Evolutionary conservation across 306 rosid genomes (phyloP), one percentile per base, ranked within the genome.

Genomic region (Dryas drummondii): DNA sequence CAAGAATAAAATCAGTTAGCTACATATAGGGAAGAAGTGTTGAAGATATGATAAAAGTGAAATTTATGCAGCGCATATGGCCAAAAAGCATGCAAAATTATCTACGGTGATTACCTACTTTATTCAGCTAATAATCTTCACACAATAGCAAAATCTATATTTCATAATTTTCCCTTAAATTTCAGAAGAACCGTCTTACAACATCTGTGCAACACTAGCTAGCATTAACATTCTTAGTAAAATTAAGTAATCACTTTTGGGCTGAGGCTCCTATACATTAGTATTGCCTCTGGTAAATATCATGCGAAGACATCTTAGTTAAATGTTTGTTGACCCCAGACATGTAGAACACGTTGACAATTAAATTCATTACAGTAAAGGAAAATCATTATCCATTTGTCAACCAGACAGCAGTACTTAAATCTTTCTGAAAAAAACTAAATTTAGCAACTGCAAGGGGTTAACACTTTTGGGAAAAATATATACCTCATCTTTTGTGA

Each of bases 401-500:
- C 8, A 44, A 44, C 48, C 27, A 41, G 22, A 42, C 15, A 64
- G 15, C 0, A 16, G 49, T n/a, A 42, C 50, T 4, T 4, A 4
- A 15, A 64, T 16, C 6, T n/a, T 44, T 64, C 17, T 64, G 69
- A 64, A 9, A 15, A 64, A 64, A 46, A 46, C 16, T 6, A 17
- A 49, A 66, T 37, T 19, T 41, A 76, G 53, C 22, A 56, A 26
- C n/a, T 46, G 4, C 11, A 47, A 40, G 12, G 4, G 19, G 11
- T 44, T 14, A 5, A 45, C 16, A 65, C 42, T 37, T 26, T 0
- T 4, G 7, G 22, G 0, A 4, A 51, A 69, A 57, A 45, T 74
- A 67, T 81, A 27, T 66, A 96, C 98, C 98, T 87, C 90, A 73
- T 88, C 86, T 83, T 88, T 94, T 71, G 96, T 76, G 26, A 94